These are phyloP conservation scores for Magnolia sinica DNA, from an alignment of 164 flowering plant species.

Conservation along the genomic window DNA sequence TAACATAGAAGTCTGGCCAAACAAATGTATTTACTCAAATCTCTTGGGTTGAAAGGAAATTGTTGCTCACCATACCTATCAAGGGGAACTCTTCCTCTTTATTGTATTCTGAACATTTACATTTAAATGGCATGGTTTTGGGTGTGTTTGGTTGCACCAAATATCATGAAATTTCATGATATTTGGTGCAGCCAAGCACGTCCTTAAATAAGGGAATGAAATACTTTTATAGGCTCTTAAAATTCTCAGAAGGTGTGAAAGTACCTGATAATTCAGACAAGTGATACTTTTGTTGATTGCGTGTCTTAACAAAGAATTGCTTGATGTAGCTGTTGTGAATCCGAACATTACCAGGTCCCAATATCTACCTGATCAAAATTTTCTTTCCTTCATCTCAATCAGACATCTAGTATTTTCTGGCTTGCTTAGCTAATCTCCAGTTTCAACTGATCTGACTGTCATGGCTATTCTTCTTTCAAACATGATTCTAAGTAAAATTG, in stretches of 20 bases:
- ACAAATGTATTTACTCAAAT: too few relatives aligned
- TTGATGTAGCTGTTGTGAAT: not conserved
- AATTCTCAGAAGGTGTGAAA: not conserved
- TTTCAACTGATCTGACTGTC: not conserved
- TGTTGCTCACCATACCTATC: too few relatives aligned
- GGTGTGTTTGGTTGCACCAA: not conserved
- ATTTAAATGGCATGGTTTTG: not conserved
- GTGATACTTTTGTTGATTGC: not conserved
- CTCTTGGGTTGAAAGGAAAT: too few relatives aligned
- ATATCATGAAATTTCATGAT: not conserved
- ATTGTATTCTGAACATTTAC: not conserved
- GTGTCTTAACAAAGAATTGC: not conserved
- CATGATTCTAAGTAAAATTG: not conserved
- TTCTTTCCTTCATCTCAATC: not conserved
- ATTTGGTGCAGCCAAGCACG: not conserved
- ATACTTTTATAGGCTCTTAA: not conserved
- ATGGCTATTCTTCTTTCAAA: not conserved
- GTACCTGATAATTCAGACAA: not conserved
- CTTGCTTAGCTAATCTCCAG: not conserved
- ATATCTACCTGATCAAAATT: not conserved
- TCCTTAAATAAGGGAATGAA: not conserved
- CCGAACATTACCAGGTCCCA: not conserved
- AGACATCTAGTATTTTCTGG: not conserved
- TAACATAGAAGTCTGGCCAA: too few relatives aligned
- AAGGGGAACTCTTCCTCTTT: too few relatives aligned